These are phyloP conservation scores for Penicillium odoratum DNA, from an alignment of 495 filamentous ascomycete genomes.

Conservation along the genomic window DNA sequence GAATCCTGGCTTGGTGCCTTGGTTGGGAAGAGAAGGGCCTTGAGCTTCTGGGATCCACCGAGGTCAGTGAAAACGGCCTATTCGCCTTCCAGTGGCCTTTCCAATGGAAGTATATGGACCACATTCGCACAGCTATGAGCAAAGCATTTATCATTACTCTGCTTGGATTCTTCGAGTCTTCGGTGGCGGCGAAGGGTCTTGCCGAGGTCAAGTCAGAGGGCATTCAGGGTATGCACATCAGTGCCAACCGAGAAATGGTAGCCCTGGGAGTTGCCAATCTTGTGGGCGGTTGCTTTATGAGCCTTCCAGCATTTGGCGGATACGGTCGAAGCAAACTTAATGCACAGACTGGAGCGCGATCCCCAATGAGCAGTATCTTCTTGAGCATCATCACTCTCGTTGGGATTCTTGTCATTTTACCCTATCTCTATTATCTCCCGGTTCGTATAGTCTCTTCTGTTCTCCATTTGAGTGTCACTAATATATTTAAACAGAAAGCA, in stretches of 20 bases:
- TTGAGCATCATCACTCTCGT: slow-evolving; percentile 79
- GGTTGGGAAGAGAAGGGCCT: slow-evolving; percentile 81
- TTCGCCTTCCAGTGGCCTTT: slow-evolving; percentile 90
- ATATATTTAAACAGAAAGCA: slow-evolving; percentile 65
- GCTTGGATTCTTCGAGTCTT: slow-evolving; percentile 97
- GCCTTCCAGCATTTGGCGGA: slow-evolving; percentile 90
- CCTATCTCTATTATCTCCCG: slow-evolving; percentile 92
- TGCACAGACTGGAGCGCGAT: slow-evolving; percentile 83
- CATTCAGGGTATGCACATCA: slow-evolving; percentile 74
- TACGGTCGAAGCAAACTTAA: slow-evolving; percentile 98
- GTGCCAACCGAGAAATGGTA: slow-evolving; percentile 91
- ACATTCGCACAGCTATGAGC: slow-evolving; percentile 83
- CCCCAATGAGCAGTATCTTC: slow-evolving; percentile 87
- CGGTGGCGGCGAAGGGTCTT: slow-evolving; percentile 92
- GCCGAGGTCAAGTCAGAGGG: slow-evolving; percentile 60
- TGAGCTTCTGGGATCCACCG: slow-evolving; percentile 77
- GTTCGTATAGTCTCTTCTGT: slow-evolving; percentile 48
- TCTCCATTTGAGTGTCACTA: background rate
- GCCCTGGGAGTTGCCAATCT: slow-evolving; percentile 90
- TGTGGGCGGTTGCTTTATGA: slow-evolving; percentile 85
- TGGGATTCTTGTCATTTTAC: slow-evolving; percentile 76
- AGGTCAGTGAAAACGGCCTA: slow-evolving; percentile 55
- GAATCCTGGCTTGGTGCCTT: slow-evolving; percentile 74
- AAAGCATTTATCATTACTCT: slow-evolving; percentile 93
- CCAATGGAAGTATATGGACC: slow-evolving; percentile 66